These are phyloP conservation scores for Colletotrichum euphorbiae DNA, from an alignment of 2,329 filamentous ascomycete genomes.

Conservation along the genomic window DNA sequence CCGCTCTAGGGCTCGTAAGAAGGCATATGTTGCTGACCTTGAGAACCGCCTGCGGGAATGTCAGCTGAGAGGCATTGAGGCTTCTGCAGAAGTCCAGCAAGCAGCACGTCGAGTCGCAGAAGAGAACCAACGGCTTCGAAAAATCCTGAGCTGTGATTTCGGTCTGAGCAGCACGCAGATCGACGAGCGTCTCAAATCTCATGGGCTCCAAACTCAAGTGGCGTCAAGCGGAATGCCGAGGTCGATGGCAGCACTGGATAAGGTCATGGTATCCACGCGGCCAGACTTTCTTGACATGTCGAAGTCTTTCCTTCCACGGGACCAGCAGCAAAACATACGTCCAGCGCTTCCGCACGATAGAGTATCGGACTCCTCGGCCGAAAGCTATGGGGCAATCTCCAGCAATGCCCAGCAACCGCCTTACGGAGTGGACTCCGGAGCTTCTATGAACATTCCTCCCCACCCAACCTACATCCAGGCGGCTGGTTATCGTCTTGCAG, in stretches of 20 bases:
- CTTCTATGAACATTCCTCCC: constrained; percentile 4
- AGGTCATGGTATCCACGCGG: constrained; percentile 52
- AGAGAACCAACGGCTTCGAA: constrained; percentile 74
- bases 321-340: not conserved
- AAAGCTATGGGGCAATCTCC: constrained; percentile 10
- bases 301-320: not conserved
- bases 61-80: constrained; percentile 74
- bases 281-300: constrained; percentile 37
- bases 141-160: constrained; percentile 63
- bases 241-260: constrained; percentile 47
- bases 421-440: not conserved
- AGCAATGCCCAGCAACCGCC: constrained; percentile 10
- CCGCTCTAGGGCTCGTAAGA: constrained; percentile 78
- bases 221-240: not conserved
- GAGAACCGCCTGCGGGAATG: constrained; percentile 72
- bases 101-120: constrained; percentile 76
- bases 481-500: not conserved
- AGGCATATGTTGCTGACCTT: constrained; percentile 78
- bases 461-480: constrained; percentile 3
- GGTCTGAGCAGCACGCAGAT: constrained; percentile 70
- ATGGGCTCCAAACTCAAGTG: not conserved
- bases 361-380: constrained; percentile 15
- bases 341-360: not conserved
- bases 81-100: constrained; percentile 76
- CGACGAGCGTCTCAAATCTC: constrained; percentile 52